Evolutionary conservation across 371 early-diverging fungal species (phyloP), one percentile per base, ranked within the genome.

Genomic region (Lichtheimia ramosa): DNA sequence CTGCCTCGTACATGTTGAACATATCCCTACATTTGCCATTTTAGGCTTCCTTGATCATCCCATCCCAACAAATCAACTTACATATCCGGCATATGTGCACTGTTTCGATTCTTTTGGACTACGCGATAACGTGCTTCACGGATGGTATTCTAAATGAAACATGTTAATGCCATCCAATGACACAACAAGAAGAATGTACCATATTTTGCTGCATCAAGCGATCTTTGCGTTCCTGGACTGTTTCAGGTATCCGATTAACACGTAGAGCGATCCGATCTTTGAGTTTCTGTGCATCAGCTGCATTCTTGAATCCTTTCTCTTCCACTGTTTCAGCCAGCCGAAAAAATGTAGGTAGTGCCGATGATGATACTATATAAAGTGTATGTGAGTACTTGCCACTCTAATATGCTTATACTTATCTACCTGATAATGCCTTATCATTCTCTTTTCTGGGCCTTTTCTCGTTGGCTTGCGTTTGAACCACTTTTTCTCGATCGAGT

Each of bases 1-100:
- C 79, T 3, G 89, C 90, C 51, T 90, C 90, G 24, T 78, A 85
- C 80, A 90, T 81, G 18, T 84, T 75, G 52, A 87, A 83, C 28
- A 83, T 51, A 13, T 87, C 77, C n/a, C 43, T 24, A 3, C 8
- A 27, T 6, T 39, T 54, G 27, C 10, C 34, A 34, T 34, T 34
- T 8, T 5, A 2, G 1, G 10, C 15, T 18, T 21, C 21, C 46
- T 16, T 46, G 18, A 46, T 53, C n/a, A 5, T 34, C 20, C n/a
- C 25, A 25, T 39, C 34, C 10, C 43, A 8, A 15, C 10, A 3
- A 21, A 20, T 56, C 18, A 16, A n/a, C 42, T 25, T 6, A 15
- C 7, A 34, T 3, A 49, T 25, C 13, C n/a, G 27, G 12, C 13
- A 28, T 43, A 40, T 12, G 21, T 55, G 43, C 40, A 8, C 20